These are phyloP conservation scores for Phylloporus arenicola DNA, from an alignment of 768 basidiomycete species.

Conservation along the genomic window DNA sequence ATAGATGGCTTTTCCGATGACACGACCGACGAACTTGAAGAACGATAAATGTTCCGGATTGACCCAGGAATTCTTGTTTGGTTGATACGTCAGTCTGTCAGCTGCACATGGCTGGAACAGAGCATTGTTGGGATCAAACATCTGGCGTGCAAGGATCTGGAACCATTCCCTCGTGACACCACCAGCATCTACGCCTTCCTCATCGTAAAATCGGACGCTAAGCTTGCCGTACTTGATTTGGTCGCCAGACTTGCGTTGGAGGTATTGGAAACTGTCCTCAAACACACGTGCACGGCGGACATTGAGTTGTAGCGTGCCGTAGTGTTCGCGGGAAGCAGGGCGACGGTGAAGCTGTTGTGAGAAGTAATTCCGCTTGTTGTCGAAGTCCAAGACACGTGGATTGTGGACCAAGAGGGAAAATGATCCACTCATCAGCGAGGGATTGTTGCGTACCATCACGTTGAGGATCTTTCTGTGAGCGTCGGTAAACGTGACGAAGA, in stretches of 20 bases:
- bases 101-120: constrained; percentile 98
- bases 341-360: constrained; percentile 86
- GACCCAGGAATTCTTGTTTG: constrained; percentile 88
- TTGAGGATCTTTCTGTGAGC: constrained; percentile 91
- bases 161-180: constrained; percentile 99
- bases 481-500: constrained; percentile 92
- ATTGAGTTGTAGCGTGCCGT: constrained; percentile 79
- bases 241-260: constrained; percentile 86
- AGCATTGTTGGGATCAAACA: constrained; percentile 98
- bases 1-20: constrained; percentile 97
- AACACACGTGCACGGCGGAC: constrained; percentile 90
- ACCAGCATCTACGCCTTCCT: constrained; percentile 97
- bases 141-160: constrained; percentile 94
- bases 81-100: constrained; percentile 92
- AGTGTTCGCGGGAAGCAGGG: constrained; percentile 72
- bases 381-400: constrained; percentile 94
- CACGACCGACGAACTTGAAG: constrained; percentile 97
- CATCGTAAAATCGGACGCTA: constrained; percentile 91
- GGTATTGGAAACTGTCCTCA: constrained; percentile 92
- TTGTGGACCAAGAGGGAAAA: constrained; percentile 96
- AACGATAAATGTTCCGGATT: constrained; percentile 95
- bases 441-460: constrained; percentile 97
- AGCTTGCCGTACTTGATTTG: constrained; percentile 98
- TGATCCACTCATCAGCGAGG: constrained; percentile 95
- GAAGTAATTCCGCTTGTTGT: constrained; percentile 98